These are phyloP conservation scores for Blastocystis sp. DNA, from an alignment of 352 stramenopile species.

Conservation along the genomic window DNA sequence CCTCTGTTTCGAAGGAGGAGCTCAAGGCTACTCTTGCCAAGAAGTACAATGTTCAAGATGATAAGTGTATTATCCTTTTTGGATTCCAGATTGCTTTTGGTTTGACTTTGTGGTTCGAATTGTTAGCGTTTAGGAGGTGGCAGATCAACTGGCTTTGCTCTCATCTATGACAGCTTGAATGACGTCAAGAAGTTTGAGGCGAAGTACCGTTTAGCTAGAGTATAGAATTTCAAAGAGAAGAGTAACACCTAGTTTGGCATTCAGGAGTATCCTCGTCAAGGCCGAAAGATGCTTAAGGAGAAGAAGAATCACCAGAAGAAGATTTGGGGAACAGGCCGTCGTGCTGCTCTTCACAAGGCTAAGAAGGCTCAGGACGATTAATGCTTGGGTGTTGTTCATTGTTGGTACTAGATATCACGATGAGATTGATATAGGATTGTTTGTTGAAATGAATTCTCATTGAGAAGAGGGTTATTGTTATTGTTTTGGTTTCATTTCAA, in stretches of 20 bases:
- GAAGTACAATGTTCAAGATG: constrained; percentile 62
- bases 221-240: neutral
- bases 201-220: constrained; percentile 59
- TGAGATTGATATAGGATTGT: neutral
- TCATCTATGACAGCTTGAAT: constrained; percentile 61
- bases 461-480: neutral
- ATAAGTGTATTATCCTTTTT: constrained; percentile 63
- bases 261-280: constrained; percentile 50
- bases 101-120: neutral
- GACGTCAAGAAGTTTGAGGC: constrained; percentile 62
- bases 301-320: constrained; percentile 63
- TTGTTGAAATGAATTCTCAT: neutral
- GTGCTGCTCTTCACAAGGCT: constrained; percentile 62
- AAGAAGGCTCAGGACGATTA: constrained; percentile 63
- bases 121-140: constrained; percentile 33
- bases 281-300: constrained; percentile 61
- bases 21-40: constrained; percentile 64
- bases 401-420: no score
- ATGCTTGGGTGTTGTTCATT: neutral
- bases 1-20: constrained; percentile 63
- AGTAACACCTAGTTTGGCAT: constrained; percentile 28
- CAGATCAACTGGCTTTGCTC: constrained; percentile 51
- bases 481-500: neutral
- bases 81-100: constrained; percentile 62
- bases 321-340: constrained; percentile 61